Evolutionary conservation across 768 basidiomycete genomes (phyloP), one percentile per base, ranked within the genome.

Genomic region (Tylopilus felleus): DNA sequence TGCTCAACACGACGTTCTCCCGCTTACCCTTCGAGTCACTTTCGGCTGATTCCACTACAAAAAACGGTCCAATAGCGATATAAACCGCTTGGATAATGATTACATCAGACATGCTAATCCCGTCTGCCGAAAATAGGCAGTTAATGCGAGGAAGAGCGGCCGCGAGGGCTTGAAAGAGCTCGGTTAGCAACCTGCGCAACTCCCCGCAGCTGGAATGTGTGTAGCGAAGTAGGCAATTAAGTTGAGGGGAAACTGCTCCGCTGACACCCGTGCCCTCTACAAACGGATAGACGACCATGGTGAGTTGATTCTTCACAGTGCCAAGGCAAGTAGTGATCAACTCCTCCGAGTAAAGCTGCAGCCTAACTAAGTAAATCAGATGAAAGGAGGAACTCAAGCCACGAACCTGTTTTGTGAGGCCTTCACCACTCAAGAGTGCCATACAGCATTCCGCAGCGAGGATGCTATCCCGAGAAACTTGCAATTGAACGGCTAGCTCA

Each of bases 51-150:
- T 92, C 91, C n/a, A 83, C 83, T 6, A 93, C 84, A 64, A 98
- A 98, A 68, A 98, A 94, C 0, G 96, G 95, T 8, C 90, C 91
- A 59, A 98, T 93, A 4, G 93, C 83, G 48, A 98, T 87, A 69
- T 96, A 98, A 4, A 97, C 90, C 0, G 87, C 85, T 60, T 91
- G 86, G 47, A 98, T 97, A 64, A 98, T 89, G 60, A 98, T 90
- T 1, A 84, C 71, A 57, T 98, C 97, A 2, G 90, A 90, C 86
- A 98, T 73, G 52, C 61, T 74, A 59, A 86, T 79, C 55, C 79
- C 76, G 64, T 88, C 86, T 1, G 85, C 81, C 45, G 80, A 82
- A 50, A 98, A 77, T 29, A 98, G 78, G 12, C 77, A 75, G 56
- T 86, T 86, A 46, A 98, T 80, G 29, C 83, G 80, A 2, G 91